A percentile compares a stretch with the other conserved stretches of the same genome.
These are phyloP conservation scores for Osmozyma mogii DNA, from an alignment of 805 yeast species.

Conservation along the genomic window DNA sequence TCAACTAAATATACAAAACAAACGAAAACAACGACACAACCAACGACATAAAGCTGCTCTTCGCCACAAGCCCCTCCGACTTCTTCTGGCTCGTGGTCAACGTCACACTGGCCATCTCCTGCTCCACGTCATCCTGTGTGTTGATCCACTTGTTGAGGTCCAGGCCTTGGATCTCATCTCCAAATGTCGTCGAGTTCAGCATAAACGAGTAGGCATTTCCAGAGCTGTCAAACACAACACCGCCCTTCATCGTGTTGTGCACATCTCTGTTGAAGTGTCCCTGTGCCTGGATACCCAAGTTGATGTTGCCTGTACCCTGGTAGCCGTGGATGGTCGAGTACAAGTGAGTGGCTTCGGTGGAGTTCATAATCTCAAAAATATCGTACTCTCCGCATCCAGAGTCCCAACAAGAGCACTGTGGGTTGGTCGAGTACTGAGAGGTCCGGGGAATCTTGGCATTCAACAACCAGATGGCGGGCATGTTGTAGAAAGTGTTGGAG, in stretches of 20 bases:
- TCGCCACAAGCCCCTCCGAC: background rate
- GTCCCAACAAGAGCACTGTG: slow-evolving; percentile 68
- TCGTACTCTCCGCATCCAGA: slow-evolving; percentile 78
- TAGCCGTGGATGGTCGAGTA: slow-evolving; percentile 68
- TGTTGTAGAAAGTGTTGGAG: slow-evolving; percentile 31
- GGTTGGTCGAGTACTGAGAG: slow-evolving; percentile 54
- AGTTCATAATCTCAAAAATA: slow-evolving; percentile 66
- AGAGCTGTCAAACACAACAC: slow-evolving; percentile 57
- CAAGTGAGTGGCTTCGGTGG: slow-evolving; percentile 46
- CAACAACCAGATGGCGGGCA: slow-evolving; percentile 75
- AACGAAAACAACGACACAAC: too few relatives aligned
- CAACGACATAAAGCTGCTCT: background rate
- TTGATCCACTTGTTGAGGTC: slow-evolving; percentile 40
- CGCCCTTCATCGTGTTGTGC: slow-evolving; percentile 49
- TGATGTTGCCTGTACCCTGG: slow-evolving; percentile 62
- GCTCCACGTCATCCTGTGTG: slow-evolving; percentile 21
- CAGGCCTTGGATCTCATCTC: slow-evolving; percentile 34
- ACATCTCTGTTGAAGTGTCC: slow-evolving; percentile 54
- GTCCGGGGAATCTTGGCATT: slow-evolving; percentile 71
- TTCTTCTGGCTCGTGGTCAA: slow-evolving; percentile 10
- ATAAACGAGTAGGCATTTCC: slow-evolving; percentile 58
- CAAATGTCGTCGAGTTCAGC: slow-evolving; percentile 45
- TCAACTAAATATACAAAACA: too few relatives aligned
- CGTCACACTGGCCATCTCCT: slow-evolving; percentile 20
- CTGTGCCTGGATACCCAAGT: slow-evolving; percentile 47